Percentiles rank a stretch among this genome's conserved stretches.
Evolutionary conservation across 2,329 filamentous ascomycete genomes (phyloP).

Genomic region (Exophiala oligosperma): DNA sequence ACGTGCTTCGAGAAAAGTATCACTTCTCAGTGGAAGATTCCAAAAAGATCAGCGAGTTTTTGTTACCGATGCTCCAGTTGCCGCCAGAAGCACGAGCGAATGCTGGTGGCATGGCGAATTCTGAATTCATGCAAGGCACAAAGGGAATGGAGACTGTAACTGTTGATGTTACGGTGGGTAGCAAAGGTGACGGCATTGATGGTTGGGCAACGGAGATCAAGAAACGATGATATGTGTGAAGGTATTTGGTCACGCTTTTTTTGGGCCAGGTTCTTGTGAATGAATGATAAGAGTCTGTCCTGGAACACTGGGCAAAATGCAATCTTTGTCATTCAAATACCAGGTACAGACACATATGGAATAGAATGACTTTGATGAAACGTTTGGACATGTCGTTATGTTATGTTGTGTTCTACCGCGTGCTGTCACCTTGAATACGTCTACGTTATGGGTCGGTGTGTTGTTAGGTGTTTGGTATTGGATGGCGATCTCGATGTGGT

Average conservation of each 20-base stretch:
- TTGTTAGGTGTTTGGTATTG: too few species aligned
- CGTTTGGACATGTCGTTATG: neutral
- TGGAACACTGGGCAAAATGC: neutral
- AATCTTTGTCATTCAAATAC: neutral
- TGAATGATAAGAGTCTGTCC: neutral
- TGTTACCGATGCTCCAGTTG: slow-evolving; percentile 88
- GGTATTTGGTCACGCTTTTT: neutral
- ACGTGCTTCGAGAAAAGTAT: slow-evolving; percentile 94
- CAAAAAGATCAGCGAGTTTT: slow-evolving; percentile 75
- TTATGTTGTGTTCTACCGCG: neutral
- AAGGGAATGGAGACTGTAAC: slow-evolving; percentile 82
- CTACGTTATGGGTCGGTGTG: too few species aligned
- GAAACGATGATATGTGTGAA: slow-evolving; percentile 58
- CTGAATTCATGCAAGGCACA: slow-evolving; percentile 79
- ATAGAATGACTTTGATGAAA: neutral
- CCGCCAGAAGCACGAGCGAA: slow-evolving; percentile 87
- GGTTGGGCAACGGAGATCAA: slow-evolving; percentile 91
- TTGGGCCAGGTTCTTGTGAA: slow-evolving; percentile 7
- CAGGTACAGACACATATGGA: neutral
- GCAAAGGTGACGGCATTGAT: slow-evolving; percentile 86
- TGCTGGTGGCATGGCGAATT: slow-evolving; percentile 90
- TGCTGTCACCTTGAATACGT: too few species aligned
- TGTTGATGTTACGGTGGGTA: slow-evolving; percentile 75
- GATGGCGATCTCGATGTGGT: too few species aligned
- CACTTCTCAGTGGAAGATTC: slow-evolving; percentile 85